Conservation (phyloP, 306 rosid genomes). For the Dryas octopetala region DNA sequence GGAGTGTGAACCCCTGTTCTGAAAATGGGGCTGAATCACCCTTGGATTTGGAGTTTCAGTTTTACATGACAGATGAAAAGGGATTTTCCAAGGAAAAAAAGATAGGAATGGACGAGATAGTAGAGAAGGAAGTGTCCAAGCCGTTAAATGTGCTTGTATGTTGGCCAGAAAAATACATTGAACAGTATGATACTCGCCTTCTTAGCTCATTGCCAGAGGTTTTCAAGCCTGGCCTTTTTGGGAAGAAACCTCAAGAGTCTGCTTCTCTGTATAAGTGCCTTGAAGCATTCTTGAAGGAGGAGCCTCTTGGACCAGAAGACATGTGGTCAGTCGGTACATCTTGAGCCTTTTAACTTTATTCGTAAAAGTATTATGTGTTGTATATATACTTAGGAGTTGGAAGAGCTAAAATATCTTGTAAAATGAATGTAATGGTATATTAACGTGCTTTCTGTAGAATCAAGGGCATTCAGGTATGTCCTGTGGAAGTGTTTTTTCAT, state of each 20-base stretch:
- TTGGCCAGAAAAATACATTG: constrained; percentile 71
- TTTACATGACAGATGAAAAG: constrained; percentile 76
- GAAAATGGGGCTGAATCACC: constrained; percentile 40
- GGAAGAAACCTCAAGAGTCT: constrained; percentile 78
- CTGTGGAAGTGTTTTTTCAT: neutral
- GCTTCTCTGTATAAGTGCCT: constrained; percentile 91
- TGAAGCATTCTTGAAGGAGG: constrained; percentile 96
- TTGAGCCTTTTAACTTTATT: constrained; percentile 12
- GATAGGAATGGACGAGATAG: constrained; percentile 54
- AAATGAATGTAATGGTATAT: neutral
- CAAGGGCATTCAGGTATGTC: neutral
- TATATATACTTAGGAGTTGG: neutral
- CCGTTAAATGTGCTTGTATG: constrained; percentile 65
- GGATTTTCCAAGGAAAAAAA: constrained; percentile 54
- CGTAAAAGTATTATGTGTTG: neutral
- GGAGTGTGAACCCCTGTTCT: constrained; percentile 30
- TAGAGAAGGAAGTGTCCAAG: constrained; percentile 42
- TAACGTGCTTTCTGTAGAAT: neutral
- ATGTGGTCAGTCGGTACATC: constrained; percentile 80
- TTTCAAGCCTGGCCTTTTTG: constrained; percentile 66
- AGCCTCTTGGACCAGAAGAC: constrained; percentile 99
- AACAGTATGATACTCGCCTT: constrained; percentile 54
- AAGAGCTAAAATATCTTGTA: neutral
- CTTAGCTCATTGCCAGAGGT: constrained; percentile 82
- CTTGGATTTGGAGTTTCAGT: constrained; percentile 54